Evolutionary conservation across 2,329 filamentous ascomycete genomes (phyloP), one percentile per base, ranked within the genome.

Genomic region (Pseudogymnoascus sp.): DNA sequence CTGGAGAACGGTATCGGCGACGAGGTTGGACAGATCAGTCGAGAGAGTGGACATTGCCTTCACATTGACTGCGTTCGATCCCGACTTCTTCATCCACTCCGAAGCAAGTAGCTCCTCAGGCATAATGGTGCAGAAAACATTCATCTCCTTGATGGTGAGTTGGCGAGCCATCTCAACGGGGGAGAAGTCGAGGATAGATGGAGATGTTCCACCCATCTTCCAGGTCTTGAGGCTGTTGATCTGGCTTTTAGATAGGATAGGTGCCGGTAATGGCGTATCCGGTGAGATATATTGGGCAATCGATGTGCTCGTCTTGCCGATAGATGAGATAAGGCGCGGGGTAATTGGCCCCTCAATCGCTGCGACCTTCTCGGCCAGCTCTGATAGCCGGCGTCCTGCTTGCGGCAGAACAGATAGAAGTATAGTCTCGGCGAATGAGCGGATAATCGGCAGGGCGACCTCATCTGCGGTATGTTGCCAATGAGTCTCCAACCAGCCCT

Each of bases 401-500:
- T 86, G 86, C 14, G 92, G 90, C 38, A 97, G 78, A 5, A 88
- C 80, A 1, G 80, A 75, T 60, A 80, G 80, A 6, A 99, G 81
- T 67, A 88, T 88, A 56, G 83, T 82, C 68, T 88, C 85, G 1
- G 93, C 92, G 75, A 99, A 99, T 1, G 85, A 80, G 36, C 88
- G 81, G 66, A 99, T 96, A 59, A 89, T 79, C 0, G 83, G 80
- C 7, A 99, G 80, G 1, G 93, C 91, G 11, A 85, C 82, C 62
- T 85, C 84, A 73, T 99, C 95, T 9, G 87, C 86, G 64, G 91
- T 86, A 66, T 91, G 86, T 59, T 89, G 86, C 93, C 95, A 99
- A 75, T 99, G 92, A 5, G 90, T 95, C 77, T 97, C 95, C 18
- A 99, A 80, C 95, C 95, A 99, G 43, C 90, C 90, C 76, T 99